Evolutionary conservation across 495 filamentous ascomycete genomes (phyloP).

Genomic region (Lasiosphaeria ovina): DNA sequence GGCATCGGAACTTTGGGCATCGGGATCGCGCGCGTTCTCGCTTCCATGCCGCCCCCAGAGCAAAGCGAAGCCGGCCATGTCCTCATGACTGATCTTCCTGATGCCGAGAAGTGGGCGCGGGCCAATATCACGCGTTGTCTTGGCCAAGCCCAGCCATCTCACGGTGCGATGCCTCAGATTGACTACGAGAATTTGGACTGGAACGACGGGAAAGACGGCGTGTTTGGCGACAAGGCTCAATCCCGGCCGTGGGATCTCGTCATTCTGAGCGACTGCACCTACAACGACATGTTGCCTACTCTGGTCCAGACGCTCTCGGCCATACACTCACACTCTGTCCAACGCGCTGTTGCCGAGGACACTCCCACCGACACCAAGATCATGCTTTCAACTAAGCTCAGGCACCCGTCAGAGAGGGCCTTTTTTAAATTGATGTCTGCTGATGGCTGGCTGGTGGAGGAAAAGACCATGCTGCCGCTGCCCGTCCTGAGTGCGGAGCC

Average conservation of each 20-base stretch:
- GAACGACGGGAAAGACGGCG: constrained; percentile 45
- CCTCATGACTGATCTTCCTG: constrained; percentile 77
- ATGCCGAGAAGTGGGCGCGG: constrained; percentile 58
- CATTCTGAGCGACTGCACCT: constrained; percentile 89
- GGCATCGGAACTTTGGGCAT: constrained; percentile 87
- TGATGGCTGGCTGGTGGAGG: constrained; percentile 50
- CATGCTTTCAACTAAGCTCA: constrained; percentile 75
- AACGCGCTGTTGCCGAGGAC: not conserved
- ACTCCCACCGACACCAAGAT: constrained; percentile 38
- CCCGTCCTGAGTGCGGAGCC: constrained; percentile 57
- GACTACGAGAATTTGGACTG: constrained; percentile 73
- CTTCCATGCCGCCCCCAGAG: constrained; percentile 21
- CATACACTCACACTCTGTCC: constrained; percentile 37
- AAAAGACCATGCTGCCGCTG: constrained; percentile 51
- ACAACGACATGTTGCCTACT: constrained; percentile 81
- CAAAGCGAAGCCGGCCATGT: constrained; percentile 37
- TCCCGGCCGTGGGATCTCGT: constrained; percentile 63
- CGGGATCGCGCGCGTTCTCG: constrained; percentile 60
- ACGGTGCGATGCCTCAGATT: constrained; percentile 8
- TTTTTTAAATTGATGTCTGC: constrained; percentile 76
- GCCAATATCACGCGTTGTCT: constrained; percentile 40
- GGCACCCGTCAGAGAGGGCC: constrained; percentile 76
- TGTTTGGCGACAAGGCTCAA: constrained; percentile 35
- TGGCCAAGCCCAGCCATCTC: constrained; percentile 9
- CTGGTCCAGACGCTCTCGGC: constrained; percentile 67